Base-by-base conservation (phyloP, 1,284 basidiomycete species). In the Leccinum subrobustum region DNA sequence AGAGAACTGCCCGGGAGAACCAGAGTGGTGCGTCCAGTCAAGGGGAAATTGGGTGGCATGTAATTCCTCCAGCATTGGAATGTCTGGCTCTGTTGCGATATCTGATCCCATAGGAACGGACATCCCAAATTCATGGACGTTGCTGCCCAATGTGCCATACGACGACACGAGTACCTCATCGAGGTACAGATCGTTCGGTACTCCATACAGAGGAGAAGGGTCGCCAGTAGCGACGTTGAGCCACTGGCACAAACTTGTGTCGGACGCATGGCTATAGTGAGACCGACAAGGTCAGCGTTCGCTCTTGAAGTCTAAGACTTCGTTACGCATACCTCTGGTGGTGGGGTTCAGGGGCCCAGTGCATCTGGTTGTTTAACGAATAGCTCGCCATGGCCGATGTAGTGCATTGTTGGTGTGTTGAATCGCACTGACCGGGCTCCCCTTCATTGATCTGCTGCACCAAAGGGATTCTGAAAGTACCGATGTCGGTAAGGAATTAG, bases 291-390 rank as follows among this genome's bases (percentile, higher is more conserved):
- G 42, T 61, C 16, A 64, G 58, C n/a, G 42, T n/a, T 52, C 16
- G 4, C 33, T 35, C 11, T 39, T 39, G 11, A 11, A n/a, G 25
- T 27, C 55, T 31, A n/a, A 50, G 16, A 54, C 14, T 12, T 52
- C 25, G n/a, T 23, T 27, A 42, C 11, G 35, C 60, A 18, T 53
- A 72, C 70, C 61, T 66, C 55, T 60, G 63, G 50, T 16, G 56
- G 23, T 6, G 31, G 12, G 48, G 31, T 12, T 27, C 52, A 20
- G n/a, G 11, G 16, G 20, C 2, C 47, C 54, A 58, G 12, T 56
- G 7, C 31, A 25, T 25, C 27, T 35, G 50, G 14, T 14, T 47
- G 20, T 1, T 16, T 11, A 57, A 59, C 3, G 50, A 23, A 54
- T 52, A 20, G 27, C 8, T 39, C 8, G 14, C 14, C 20, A 37